Evolutionary conservation across 1,284 basidiomycete genomes (phyloP), one percentile per base, ranked within the genome.

Genomic region (Heterobasidion annosum): DNA sequence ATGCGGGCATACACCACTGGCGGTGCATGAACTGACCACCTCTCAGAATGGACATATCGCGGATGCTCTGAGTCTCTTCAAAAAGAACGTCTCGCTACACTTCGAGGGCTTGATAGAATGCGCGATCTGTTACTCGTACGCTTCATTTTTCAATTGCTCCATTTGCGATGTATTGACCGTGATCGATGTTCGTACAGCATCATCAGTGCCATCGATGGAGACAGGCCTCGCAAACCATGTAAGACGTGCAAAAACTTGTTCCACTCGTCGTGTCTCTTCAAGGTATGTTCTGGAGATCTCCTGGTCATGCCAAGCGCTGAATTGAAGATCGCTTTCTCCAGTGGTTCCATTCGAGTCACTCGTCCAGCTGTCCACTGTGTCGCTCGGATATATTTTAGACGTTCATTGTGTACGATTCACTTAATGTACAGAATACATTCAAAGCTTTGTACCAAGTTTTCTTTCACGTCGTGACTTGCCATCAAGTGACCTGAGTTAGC

Each of bases 231-330:
- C 59, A 97, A 96, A 65, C 88, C 92, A 0, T 99, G 97, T 73
- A 86, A 84, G 68, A 98, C 91, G 1, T 98, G 95, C 74, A 93
- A 91, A 70, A 98, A 98, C 70, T 78, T 86, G 49, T 99, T 98
- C 81, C 97, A 99, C 68, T 85, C 92, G 0, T 84, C 81, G 34
- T 98, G 95, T 71, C 70, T 97, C 58, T 97, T 88, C 75, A 96
- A 95, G 78, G 88, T 83, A 48, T 50, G 75, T 61, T 4, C 32
- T 25, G 57, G 15, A 40, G 48, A 19, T 19, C 52, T 52, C 34
- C 42, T 53, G 7, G 9, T 9, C 33, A 52, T n/a, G 49, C 49
- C 33, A 37, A 45, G 50, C 60, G 43, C 37, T 62, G 46, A 56
- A 48, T 51, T 42, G n/a, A 12, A 43, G 12, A 13, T n/a, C 19